These are phyloP conservation scores for Entophlyctis helioformis DNA, from an alignment of 192 early-diverging fungal genomes.

Conservation along the genomic window DNA sequence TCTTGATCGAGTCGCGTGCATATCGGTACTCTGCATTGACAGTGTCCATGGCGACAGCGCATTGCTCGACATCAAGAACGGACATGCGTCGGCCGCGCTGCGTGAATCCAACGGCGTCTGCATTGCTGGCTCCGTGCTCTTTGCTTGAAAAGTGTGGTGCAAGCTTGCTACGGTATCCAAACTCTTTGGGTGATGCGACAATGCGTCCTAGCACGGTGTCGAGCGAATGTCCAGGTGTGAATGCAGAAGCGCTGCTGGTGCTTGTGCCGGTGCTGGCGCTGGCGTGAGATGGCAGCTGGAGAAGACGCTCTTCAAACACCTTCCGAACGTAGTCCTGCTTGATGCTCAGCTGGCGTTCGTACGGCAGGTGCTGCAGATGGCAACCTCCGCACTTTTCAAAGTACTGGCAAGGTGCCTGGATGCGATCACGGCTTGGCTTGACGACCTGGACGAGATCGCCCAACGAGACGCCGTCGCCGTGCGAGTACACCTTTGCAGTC, in stretches of 20 bases:
- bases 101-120: conserved; percentile 47
- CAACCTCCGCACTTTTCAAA: conserved; percentile 51
- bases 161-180: conserved; percentile 55
- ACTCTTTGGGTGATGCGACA: conserved; percentile 36
- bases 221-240: too few species aligned
- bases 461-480: conserved; percentile 8
- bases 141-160: conserved; percentile 45
- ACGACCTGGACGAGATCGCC: conserved; percentile 14
- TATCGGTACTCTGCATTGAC: conserved; percentile 31
- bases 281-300: not conserved
- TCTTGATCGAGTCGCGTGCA: too few species aligned
- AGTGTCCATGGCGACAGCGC: conserved; percentile 48
- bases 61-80: conserved; percentile 56
- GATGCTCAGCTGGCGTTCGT: conserved; percentile 43
- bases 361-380: conserved; percentile 47
- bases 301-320: conserved; percentile 21
- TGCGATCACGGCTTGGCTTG: conserved; percentile 1
- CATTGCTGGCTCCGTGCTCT: not conserved
- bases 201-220: conserved; percentile 27
- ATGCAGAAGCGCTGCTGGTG: conserved; percentile 24
- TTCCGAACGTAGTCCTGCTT: conserved; percentile 44
- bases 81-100: conserved; percentile 36
- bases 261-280: conserved; percentile 4
- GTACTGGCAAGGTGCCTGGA: conserved; percentile 44
- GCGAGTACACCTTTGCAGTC: not conserved